Evolutionary conservation across 2,329 filamentous ascomycete species (phyloP).

Genomic region (Aspergillus sp.): DNA sequence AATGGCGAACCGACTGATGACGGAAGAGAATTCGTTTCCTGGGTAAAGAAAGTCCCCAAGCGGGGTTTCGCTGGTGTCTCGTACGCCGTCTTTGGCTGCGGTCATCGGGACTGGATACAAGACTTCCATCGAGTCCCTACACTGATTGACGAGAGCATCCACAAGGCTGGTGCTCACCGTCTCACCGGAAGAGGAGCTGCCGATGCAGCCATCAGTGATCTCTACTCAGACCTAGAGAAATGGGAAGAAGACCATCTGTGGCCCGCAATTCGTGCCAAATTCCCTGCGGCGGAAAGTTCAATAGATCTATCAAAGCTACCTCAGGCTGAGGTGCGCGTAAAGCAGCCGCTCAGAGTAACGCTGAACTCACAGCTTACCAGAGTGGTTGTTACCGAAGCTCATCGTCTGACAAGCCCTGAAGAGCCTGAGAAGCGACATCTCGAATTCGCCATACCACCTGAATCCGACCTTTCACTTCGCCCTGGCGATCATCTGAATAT

Average conservation of each 20-base stretch:
- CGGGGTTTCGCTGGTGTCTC: slow-evolving; percentile 56
- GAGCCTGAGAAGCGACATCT: slow-evolving; percentile 63
- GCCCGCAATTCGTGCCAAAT: slow-evolving; percentile 28
- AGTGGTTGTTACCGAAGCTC: no score
- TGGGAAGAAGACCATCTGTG: slow-evolving; percentile 7
- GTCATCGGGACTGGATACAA: slow-evolving; percentile 36
- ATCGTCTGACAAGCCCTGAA: slow-evolving; percentile 3
- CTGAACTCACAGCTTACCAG: no score
- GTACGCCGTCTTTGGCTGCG: slow-evolving; percentile 71
- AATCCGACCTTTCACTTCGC: slow-evolving; percentile 57
- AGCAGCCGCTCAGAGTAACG: no score
- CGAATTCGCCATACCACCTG: slow-evolving; percentile 65
- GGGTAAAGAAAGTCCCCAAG: slow-evolving; percentile 48
- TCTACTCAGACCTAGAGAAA: slow-evolving; percentile 7
- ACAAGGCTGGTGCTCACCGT: no score
- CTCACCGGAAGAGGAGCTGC: slow-evolving; percentile 47
- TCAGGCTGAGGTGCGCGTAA: no score
- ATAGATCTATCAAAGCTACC: no score
- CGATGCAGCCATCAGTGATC: slow-evolving; percentile 48
- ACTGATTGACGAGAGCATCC: no score
- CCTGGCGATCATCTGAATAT: slow-evolving; percentile 78
- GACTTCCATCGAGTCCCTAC: no score
- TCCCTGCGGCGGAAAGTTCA: no score
- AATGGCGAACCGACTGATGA: slow-evolving; percentile 74
- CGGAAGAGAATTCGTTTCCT: slow-evolving; percentile 65